phyloP scores from a whole-genome alignment of 2,329 filamentous ascomycete species.

The Fusarium kyushuense region DNA sequence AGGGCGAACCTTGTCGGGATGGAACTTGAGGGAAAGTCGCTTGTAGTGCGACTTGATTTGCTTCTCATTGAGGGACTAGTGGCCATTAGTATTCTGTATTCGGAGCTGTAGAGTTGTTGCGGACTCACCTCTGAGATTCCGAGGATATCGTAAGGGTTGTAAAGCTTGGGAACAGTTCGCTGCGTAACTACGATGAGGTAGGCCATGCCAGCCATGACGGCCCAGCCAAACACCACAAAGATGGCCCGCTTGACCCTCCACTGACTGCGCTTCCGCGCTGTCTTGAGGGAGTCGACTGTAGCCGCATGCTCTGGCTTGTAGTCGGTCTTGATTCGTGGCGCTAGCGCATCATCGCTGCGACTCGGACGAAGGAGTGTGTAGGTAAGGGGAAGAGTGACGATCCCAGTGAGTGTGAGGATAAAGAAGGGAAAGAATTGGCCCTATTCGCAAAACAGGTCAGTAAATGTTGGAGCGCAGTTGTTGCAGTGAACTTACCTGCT shows the following conservation, averaged over 20 bases:
- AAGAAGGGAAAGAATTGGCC: conserved; percentile 99
- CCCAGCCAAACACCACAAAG: conserved; percentile 81
- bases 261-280: conserved; percentile 90
- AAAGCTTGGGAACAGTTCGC: conserved; percentile 78
- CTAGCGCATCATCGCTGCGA: conserved; percentile 81
- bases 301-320: conserved; percentile 87
- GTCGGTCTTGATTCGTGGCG: conserved; percentile 82
- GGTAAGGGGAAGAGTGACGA: conserved; percentile 90
- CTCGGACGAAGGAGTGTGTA: conserved; percentile 86
- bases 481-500: conserved; percentile 69
- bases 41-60: conserved; percentile 94
- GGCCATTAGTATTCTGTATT: conserved; percentile 23
- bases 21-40: conserved; percentile 84
- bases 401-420: conserved; percentile 87
- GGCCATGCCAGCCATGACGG: conserved; percentile 87
- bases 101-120: neutral
- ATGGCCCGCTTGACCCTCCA: conserved; percentile 86
- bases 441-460: conserved; percentile 55
- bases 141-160: conserved; percentile 97
- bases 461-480: neutral
- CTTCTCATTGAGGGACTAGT: conserved; percentile 83
- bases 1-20: conserved; percentile 92
- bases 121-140: conserved; percentile 80
- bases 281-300: conserved; percentile 83
- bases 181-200: conserved; percentile 89